Conservation (phyloP, 768 basidiomycete genomes). For the Leucocoprinus leucothites region DNA sequence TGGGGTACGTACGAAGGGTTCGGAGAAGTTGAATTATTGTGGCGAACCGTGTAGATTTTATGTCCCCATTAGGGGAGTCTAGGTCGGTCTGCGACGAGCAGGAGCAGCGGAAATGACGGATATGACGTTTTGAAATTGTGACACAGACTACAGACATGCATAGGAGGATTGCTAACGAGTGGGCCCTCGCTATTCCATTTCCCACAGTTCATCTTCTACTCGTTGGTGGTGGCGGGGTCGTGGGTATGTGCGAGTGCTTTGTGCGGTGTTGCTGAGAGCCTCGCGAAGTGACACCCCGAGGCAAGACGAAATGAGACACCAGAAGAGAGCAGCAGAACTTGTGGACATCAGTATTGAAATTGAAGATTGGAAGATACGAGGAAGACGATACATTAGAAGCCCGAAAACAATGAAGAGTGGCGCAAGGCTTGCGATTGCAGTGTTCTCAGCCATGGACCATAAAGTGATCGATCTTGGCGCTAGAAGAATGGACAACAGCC, state of each 20-base stretch:
- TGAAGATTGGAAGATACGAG: neutral
- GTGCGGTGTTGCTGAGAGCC: conserved; percentile 35
- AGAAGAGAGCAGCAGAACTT: conserved; percentile 43
- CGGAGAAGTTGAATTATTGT: neutral
- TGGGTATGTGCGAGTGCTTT: conserved; percentile 27
- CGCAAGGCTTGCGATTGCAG: conserved; percentile 20
- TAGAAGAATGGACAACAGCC: too few relatives aligned
- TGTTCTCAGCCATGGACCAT: conserved; percentile 1
- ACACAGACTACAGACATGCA: neutral
- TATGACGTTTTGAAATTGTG: neutral
- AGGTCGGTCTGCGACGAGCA: neutral
- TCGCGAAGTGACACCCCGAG: conserved; percentile 48
- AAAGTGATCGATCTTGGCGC: too few relatives aligned
- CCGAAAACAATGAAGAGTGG: conserved; percentile 45
- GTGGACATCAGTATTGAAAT: neutral
- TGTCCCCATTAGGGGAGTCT: neutral
- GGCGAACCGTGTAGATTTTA: conserved; percentile 13
- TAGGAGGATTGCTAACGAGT: neutral
- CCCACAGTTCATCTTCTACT: conserved; percentile 47
- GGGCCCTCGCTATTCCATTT: conserved; percentile 42
- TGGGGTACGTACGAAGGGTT: neutral
- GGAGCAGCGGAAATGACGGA: neutral
- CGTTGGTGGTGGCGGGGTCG: neutral
- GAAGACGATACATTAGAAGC: conserved; percentile 41
- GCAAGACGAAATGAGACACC: conserved; percentile 71